phyloP scores from a whole-genome alignment of 2,329 filamentous ascomycete species.

The Alternaria gaisen region DNA sequence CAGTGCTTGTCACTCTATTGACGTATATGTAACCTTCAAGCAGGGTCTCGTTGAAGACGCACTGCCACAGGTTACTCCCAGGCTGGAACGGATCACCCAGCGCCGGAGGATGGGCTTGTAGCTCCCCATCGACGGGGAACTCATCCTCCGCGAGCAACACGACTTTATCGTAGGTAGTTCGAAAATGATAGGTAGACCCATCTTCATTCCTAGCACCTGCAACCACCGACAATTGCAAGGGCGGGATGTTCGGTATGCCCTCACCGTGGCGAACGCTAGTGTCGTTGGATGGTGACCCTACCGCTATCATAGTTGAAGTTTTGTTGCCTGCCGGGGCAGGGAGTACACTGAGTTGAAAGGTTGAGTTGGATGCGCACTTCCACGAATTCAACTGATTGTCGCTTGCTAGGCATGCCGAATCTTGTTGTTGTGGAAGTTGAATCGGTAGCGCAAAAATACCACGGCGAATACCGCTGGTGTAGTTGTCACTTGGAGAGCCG shows the following conservation, averaged over 20 bases:
- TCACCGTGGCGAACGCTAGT: slow-evolving; percentile 28
- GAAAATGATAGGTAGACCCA: slow-evolving; percentile 32
- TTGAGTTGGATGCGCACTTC: slow-evolving; percentile 31
- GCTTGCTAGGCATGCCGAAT: slow-evolving; percentile 35
- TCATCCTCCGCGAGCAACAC: slow-evolving; percentile 31
- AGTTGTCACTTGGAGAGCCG: slow-evolving; percentile 1
- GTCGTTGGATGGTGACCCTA: slow-evolving; percentile 16
- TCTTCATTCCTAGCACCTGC: slow-evolving; percentile 1
- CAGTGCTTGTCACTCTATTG: slow-evolving; percentile 2
- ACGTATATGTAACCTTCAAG: slow-evolving; percentile 38
- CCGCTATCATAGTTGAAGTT: slow-evolving; percentile 24
- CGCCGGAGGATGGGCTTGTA: neutral
- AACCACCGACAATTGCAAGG: slow-evolving; percentile 17
- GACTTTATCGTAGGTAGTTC: slow-evolving; percentile 33
- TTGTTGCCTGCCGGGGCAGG: slow-evolving; percentile 19
- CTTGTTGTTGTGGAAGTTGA: slow-evolving; percentile 32
- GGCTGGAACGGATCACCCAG: slow-evolving; percentile 18
- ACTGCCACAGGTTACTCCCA: slow-evolving; percentile 36
- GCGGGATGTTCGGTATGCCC: slow-evolving; percentile 24
- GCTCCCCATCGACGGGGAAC: slow-evolving; percentile 10
- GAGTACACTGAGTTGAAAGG: slow-evolving; percentile 32
- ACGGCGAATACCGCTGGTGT: slow-evolving; percentile 19
- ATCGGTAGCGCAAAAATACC: slow-evolving; percentile 35
- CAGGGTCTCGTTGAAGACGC: slow-evolving; percentile 37
- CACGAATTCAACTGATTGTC: slow-evolving; percentile 38